Percentiles rank a stretch among this genome's conserved stretches.
These are phyloP conservation scores for Phallus indusiatus DNA, from an alignment of 768 basidiomycete species.

Conservation along the genomic window DNA sequence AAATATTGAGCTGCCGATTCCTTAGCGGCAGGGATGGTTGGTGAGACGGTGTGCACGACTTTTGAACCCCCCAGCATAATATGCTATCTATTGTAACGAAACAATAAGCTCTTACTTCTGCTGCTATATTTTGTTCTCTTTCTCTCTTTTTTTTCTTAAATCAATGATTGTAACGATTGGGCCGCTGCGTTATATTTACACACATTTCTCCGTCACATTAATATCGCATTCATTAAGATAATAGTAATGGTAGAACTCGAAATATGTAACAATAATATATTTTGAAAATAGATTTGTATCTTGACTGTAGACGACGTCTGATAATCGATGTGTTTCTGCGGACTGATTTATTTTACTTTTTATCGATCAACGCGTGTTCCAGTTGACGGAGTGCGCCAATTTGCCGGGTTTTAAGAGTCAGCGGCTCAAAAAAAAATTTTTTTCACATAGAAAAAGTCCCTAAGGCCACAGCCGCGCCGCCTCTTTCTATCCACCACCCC, in stretches of 20 bases:
- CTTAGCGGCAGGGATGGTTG: slow-evolving; percentile 72
- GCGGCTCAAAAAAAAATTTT: background rate
- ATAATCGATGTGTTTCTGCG: background rate
- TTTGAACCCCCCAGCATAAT: too few relatives aligned
- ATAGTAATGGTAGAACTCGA: too few relatives aligned
- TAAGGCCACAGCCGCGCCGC: background rate
- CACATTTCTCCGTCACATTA: too few relatives aligned
- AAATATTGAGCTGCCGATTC: slow-evolving; percentile 71
- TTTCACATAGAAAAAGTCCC: slow-evolving; percentile 8
- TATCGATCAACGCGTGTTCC: slow-evolving; percentile 1
- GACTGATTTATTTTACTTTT: background rate
- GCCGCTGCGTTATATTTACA: too few relatives aligned
- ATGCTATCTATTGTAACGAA: background rate
- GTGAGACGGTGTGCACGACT: slow-evolving; percentile 24
- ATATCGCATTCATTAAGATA: too few relatives aligned
- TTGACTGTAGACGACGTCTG: background rate
- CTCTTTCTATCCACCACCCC: slow-evolving; percentile 15
- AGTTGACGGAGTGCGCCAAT: slow-evolving; percentile 7
- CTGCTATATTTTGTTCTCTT: too few relatives aligned
- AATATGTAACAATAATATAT: too few relatives aligned
- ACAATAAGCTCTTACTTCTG: background rate
- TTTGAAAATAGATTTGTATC: too few relatives aligned
- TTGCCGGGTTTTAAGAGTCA: background rate
- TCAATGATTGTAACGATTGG: too few relatives aligned
- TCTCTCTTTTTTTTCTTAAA: too few relatives aligned